These are phyloP conservation scores for Lachnum nothofagi DNA, from an alignment of 2,329 filamentous ascomycete species.

Conservation along the genomic window DNA sequence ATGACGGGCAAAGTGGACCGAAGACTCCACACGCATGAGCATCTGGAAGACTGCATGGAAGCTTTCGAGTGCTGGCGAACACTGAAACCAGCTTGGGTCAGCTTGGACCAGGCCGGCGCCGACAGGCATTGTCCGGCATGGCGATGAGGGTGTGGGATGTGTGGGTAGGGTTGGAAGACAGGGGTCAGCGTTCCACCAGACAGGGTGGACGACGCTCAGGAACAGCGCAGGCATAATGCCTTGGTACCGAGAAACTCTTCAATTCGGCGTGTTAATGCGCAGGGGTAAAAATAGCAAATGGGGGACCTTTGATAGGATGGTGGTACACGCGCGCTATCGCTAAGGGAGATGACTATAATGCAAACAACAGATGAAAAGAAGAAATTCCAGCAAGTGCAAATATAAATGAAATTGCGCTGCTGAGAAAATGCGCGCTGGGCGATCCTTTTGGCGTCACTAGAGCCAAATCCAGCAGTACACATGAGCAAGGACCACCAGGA, in stretches of 20 bases:
- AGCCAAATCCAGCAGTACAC: not conserved
- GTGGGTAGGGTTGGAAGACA: not conserved
- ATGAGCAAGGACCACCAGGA: too few relatives aligned
- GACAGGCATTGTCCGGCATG: conserved; percentile 9
- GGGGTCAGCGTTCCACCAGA: not conserved
- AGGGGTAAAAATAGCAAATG: conserved; percentile 6
- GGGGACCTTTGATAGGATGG: conserved; percentile 3
- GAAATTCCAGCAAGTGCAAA: not conserved
- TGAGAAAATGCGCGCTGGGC: not conserved
- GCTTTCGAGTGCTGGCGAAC: conserved; percentile 19
- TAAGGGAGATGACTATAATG: conserved; percentile 13
- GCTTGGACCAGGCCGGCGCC: not conserved
- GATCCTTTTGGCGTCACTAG: not conserved
- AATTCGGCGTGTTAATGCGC: conserved; percentile 8
- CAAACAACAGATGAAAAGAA: not conserved
- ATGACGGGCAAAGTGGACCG: not conserved
- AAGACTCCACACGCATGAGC: conserved; percentile 17
- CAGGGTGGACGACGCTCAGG: not conserved
- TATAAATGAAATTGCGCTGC: not conserved
- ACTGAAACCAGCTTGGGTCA: conserved; percentile 5
- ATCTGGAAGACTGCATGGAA: conserved; percentile 27
- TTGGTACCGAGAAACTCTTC: conserved; percentile 9
- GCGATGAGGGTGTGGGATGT: not conserved
- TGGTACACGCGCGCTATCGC: not conserved
- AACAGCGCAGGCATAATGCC: conserved; percentile 11